Base-by-base conservation (phyloP, 2,329 filamentous ascomycete species). In the Claviceps pusilla region DNA sequence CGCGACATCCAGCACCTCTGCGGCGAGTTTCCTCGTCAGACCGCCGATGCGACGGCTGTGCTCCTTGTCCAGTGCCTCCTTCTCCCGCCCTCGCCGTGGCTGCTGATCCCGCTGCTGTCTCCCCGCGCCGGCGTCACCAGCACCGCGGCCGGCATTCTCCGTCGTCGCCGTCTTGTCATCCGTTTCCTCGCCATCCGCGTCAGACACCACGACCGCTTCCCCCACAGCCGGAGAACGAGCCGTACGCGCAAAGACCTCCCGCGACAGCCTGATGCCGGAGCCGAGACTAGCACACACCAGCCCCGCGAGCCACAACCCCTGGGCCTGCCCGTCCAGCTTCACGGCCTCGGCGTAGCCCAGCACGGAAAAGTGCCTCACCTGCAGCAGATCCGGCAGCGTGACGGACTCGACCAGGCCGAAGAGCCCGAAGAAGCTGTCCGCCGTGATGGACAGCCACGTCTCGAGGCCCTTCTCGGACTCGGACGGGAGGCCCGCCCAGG, bases 221-320 rank as follows among this genome's bases (percentile, higher is more conserved):
- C 61, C 62, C 0, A 64, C 64, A 0, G 61, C 54, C 53, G 59
- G 58, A 7, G 71, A 66, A 9, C 69, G 67, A 2, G 71, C 66
- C 19, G 5, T 33, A 33, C 65, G 64, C 29, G 66, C 64, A 6
- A 66, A 66, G 35, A 69, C 56, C 12, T 71, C 57, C 48, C 64
- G 65, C n/a, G 68, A 55, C 43, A 79, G 63, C 57, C 71, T 66
- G 56, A 78, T 59, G 37, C 72, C 35, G 2, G 71, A 68, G 29
- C 71, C 61, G 3, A 76, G 46, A 0, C 79, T 67, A 0, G 76
- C 78, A 55, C 77, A 75, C 11, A 68, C 68, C 28, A 88, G 69
- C 0, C 76, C 76, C 43, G 82, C 78, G 58, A 87, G 77, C 86
- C 86, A 89, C 66, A 85, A 82, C 52, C 80, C 76, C 67, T 86